phyloP scores from a whole-genome alignment of 202 grass and related monocot species.

The Musa balbisiana region DNA sequence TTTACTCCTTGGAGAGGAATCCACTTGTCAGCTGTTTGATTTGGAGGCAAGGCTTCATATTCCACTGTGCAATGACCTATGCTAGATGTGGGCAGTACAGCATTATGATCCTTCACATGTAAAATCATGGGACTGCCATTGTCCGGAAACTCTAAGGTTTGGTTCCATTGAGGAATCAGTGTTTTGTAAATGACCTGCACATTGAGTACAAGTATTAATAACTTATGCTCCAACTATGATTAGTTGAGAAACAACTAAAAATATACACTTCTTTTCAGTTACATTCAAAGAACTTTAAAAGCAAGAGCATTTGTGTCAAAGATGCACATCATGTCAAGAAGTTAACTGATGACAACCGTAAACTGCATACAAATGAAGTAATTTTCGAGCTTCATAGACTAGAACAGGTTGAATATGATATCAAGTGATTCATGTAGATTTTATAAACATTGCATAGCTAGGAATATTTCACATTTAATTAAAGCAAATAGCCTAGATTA shows the following conservation, averaged over 20 bases:
- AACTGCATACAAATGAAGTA: not conserved
- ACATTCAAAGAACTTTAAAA: too few relatives aligned
- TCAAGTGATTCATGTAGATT: not conserved
- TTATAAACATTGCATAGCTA: not conserved
- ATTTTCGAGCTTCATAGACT: not conserved
- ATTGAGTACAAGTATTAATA: not conserved
- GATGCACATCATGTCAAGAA: not conserved
- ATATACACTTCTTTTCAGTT: too few relatives aligned
- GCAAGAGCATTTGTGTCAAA: not conserved
- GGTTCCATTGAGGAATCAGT: slow-evolving; percentile 66
- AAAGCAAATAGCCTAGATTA: too few relatives aligned
- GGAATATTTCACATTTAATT: too few relatives aligned
- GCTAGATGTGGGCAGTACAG: slow-evolving; percentile 60
- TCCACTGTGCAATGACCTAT: slow-evolving; percentile 80
- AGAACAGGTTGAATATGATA: not conserved
- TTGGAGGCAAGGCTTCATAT: slow-evolving; percentile 57
- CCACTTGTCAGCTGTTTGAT: slow-evolving; percentile 64
- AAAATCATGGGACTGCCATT: slow-evolving; percentile 61
- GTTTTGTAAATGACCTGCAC: slow-evolving; percentile 85
- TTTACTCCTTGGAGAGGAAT: slow-evolving; percentile 77
- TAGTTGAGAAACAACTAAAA: not conserved
- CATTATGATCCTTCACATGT: slow-evolving; percentile 85
- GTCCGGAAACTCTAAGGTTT: slow-evolving; percentile 74
- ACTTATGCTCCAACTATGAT: not conserved
- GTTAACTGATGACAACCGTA: not conserved